Base-by-base conservation (phyloP, 2,329 filamentous ascomycete species). In the Chrysoporthe cubensis region DNA sequence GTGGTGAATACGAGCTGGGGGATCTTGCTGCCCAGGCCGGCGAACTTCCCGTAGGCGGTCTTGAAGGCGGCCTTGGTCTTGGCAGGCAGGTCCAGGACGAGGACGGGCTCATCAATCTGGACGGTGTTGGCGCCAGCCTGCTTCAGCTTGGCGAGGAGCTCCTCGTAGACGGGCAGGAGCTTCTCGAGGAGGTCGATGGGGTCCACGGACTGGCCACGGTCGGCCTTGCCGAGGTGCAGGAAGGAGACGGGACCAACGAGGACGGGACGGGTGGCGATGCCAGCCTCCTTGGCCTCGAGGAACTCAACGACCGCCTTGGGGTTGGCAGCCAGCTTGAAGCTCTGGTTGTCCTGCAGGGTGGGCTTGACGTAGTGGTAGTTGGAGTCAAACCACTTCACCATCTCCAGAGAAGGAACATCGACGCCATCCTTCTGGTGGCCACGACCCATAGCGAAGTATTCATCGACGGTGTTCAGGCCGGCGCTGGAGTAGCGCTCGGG, bases 281-380 rank as follows among this genome's bases (percentile, higher is more conserved):
- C 96, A 78, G 94, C 95, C 81, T 94, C 94, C 90, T 99, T 98
- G 79, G 96, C 96, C 88, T 99, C 96, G 76, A 91, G 87, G 89
- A 96, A 99, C 83, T 99, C 93, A 75, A 81, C 85, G 73, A 99
- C 92, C 75, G 96, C 94, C 91, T 99, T 99, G 81, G 96, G 94
- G 82, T 90, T 91, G 75, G 88, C 84, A 71, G 87, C 83, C 71
- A 99, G 93, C 84, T 91, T 94, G 90, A 99, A 99, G 78, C 88
- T 90, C 89, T 99, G 96, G 88, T 92, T 91, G 85, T 97, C 91
- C 84, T 97, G 94, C 74, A 99, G 89, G 71, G 96, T 97, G 73
- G 96, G 96, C 90, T 98, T 98, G 85, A 98, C 96, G 83, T 99
- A 99, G 89, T 98, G 96, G 91, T 99, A 99, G 91, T 99, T 99